Conservation (phyloP, 73 alveolate genomes). For the Stentor roeselii region DNA sequence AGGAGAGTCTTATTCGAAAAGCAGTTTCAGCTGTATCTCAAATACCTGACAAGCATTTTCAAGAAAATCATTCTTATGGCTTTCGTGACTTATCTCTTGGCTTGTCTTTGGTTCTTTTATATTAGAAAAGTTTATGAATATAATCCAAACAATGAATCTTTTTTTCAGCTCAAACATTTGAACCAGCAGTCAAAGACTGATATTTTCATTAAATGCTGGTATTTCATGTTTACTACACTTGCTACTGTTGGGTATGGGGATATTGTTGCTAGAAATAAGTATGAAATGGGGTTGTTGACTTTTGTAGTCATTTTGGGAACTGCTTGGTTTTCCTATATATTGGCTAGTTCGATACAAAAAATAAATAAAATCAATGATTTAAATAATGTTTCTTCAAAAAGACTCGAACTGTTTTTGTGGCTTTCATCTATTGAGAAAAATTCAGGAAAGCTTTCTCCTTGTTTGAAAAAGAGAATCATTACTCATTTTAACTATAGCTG, state of each 20-base stretch:
- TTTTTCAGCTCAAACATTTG: not conserved
- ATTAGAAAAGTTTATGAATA: no score
- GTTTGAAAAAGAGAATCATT: not conserved
- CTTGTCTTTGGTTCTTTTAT: not conserved
- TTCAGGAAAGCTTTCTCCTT: not conserved
- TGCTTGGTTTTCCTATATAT: no score
- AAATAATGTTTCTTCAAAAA: no score
- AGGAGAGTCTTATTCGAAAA: not conserved
- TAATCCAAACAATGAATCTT: not conserved
- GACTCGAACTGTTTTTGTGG: not conserved
- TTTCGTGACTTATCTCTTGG: not conserved
- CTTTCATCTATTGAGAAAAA: not conserved
- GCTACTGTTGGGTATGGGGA: slow-evolving; percentile 31
- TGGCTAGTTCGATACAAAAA: no score
- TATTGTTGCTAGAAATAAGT: not conserved
- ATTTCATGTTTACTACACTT: slow-evolving; percentile 8
- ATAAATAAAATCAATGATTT: no score
- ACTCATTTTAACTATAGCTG: not conserved
- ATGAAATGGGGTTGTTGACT: not conserved
- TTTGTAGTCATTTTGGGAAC: no score
- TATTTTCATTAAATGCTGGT: not conserved
- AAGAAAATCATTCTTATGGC: not conserved
- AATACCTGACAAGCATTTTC: not conserved
- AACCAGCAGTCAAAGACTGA: not conserved
- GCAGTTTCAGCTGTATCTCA: not conserved